Conservation (phyloP, 176 grass and related monocot species). For the Cymbopogon citratus region DNA sequence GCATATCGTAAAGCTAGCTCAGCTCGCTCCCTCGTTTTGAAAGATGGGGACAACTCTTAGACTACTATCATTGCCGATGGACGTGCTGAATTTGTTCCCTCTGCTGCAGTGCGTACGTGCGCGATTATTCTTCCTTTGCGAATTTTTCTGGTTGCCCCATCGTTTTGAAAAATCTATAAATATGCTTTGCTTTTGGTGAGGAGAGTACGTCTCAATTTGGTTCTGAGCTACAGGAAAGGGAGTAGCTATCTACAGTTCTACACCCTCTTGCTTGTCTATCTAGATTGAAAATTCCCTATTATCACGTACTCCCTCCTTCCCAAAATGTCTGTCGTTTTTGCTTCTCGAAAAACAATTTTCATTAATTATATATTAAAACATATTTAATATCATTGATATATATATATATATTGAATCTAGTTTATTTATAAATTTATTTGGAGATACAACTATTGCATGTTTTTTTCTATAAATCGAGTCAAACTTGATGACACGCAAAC, state of each 20-base stretch:
- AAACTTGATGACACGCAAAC: too few species aligned
- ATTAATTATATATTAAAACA: too few species aligned
- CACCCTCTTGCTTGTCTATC: neutral
- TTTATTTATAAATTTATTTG: too few species aligned
- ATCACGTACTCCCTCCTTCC: too few species aligned
- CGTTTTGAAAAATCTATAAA: neutral
- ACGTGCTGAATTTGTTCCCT: slow-evolving; percentile 1
- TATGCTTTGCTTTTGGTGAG: neutral
- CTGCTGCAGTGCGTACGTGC: neutral
- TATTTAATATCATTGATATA: too few species aligned
- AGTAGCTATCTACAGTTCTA: neutral
- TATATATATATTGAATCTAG: too few species aligned
- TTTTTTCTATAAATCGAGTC: too few species aligned
- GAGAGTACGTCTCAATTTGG: neutral
- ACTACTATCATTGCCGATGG: neutral
- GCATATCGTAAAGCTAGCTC: too few species aligned
- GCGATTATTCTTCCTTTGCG: neutral
- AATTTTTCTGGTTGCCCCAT: neutral
- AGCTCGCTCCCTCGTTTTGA: neutral
- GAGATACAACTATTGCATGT: too few species aligned
- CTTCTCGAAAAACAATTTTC: too few species aligned
- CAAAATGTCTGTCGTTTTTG: too few species aligned
- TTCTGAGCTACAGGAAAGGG: neutral
- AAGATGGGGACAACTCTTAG: neutral
- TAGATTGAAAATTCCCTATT: neutral